Percentiles rank a stretch among this genome's conserved stretches.
phyloP scores from a whole-genome alignment of 116 monocot genomes.

The Trichopus zeylanicus region DNA sequence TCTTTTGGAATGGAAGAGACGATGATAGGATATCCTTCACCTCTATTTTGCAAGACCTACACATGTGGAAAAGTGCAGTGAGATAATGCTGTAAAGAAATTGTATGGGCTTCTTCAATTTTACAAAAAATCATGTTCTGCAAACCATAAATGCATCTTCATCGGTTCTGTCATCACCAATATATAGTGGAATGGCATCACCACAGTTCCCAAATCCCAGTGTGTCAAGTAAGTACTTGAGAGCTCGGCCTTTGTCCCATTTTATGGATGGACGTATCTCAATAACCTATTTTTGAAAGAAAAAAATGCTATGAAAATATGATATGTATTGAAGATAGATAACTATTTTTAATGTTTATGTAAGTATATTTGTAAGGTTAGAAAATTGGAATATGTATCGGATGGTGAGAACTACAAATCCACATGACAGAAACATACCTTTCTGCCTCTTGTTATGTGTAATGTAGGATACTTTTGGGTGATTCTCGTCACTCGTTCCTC shows the following conservation, averaged over 20 bases:
- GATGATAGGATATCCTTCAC: constrained; percentile 18
- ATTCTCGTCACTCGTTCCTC: constrained; percentile 5
- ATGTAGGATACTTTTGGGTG: neutral
- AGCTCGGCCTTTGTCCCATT: constrained; percentile 55
- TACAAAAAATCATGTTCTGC: no score
- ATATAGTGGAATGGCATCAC: constrained; percentile 24
- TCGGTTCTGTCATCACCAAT: constrained; percentile 40
- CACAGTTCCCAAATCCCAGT: constrained; percentile 12
- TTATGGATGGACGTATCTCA: constrained; percentile 44
- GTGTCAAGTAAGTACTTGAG: constrained; percentile 34
- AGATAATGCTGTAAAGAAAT: neutral
- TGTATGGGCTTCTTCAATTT: no score
- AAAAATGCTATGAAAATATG: no score
- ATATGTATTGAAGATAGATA: no score
- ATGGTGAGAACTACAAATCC: no score
- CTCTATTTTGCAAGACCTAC: constrained; percentile 21
- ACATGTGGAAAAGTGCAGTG: no score
- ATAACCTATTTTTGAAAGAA: constrained; percentile 17
- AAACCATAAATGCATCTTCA: constrained; percentile 41
- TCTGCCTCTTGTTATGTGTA: constrained; percentile 8
- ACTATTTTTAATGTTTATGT: no score
- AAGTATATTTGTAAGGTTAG: neutral
- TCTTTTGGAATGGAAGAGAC: constrained; percentile 34
- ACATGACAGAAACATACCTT: neutral
- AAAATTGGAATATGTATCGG: neutral